phyloP scores from a whole-genome alignment of 768 basidiomycete genomes.

The Boletus vermiculosoides region DNA sequence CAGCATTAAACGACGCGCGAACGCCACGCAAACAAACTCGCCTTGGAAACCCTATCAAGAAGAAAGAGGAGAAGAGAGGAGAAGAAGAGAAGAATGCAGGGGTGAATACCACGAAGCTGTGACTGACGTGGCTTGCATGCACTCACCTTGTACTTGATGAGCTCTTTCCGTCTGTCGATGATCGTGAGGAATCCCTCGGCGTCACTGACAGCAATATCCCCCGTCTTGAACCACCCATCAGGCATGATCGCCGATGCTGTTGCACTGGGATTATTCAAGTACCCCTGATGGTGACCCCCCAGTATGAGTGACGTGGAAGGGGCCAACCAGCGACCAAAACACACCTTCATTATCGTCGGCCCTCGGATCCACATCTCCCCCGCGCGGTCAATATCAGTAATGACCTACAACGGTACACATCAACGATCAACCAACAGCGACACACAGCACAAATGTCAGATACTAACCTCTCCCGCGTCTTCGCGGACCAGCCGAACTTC shows the following conservation, averaged over 20 bases:
- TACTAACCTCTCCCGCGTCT: constrained; percentile 47
- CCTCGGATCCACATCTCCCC: constrained; percentile 87
- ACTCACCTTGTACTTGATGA: constrained; percentile 70
- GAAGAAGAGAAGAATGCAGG: not conserved
- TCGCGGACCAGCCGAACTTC: constrained; percentile 71
- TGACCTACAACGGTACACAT: constrained; percentile 14
- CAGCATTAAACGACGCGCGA: not conserved
- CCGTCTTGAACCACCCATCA: constrained; percentile 87
- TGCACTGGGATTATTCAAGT: constrained; percentile 68
- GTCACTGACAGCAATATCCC: constrained; percentile 72
- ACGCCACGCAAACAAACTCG: constrained; percentile 19
- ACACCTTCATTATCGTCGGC: constrained; percentile 75
- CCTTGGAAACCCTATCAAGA: constrained; percentile 69
- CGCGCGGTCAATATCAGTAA: constrained; percentile 38
- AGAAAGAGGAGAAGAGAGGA: too few species aligned
- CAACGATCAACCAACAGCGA: not conserved
- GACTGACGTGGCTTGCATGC: not conserved
- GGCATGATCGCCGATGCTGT: constrained; percentile 66
- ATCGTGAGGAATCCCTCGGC: constrained; percentile 71
- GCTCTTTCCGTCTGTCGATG: constrained; percentile 71
- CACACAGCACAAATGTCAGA: too few species aligned
- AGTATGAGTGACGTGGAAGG: not conserved
- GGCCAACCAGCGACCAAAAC: not conserved
- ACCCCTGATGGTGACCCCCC: constrained; percentile 48
- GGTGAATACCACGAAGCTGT: not conserved